A percentile compares a stretch with the other conserved stretches of the same genome.
phyloP scores from a whole-genome alignment of 495 filamentous ascomycete genomes.

The Pyronema domesticum region DNA sequence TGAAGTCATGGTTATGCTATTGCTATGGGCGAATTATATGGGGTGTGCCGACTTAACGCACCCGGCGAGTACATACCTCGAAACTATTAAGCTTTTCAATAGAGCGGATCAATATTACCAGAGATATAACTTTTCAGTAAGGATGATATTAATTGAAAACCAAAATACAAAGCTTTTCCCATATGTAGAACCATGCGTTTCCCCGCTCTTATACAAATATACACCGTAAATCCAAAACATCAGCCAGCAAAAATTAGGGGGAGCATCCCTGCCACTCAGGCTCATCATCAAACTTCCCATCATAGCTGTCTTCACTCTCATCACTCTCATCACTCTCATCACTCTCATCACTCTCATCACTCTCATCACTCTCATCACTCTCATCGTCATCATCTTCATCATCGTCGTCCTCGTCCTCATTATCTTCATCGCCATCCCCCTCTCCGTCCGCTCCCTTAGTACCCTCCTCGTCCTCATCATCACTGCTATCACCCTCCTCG shows the following conservation, averaged over 20 bases:
- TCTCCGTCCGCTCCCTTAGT: neutral
- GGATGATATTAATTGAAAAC: too few relatives aligned
- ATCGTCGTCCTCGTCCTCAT: neutral
- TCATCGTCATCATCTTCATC: conserved; percentile 1
- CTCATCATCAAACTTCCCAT: neutral
- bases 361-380: neutral
- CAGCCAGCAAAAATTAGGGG: neutral
- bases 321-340: neutral
- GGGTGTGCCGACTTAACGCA: too few relatives aligned
- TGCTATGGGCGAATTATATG: too few relatives aligned
- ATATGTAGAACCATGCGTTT: too few relatives aligned
- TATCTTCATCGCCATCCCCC: neutral
- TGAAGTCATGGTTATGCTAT: too few relatives aligned
- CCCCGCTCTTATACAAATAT: too few relatives aligned
- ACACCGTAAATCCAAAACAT: too few relatives aligned
- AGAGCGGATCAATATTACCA: too few relatives aligned
- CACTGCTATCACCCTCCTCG: conserved; percentile 14
- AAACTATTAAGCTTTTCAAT: too few relatives aligned
- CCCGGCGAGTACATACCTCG: too few relatives aligned
- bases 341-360: neutral
- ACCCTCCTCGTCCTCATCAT: neutral
- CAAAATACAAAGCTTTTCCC: too few relatives aligned
- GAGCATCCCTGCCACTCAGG: neutral
- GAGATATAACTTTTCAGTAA: too few relatives aligned
- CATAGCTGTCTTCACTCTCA: neutral